Evolutionary conservation across 2,329 filamentous ascomycete species (phyloP).

Genomic region (Orbilia javanica): DNA sequence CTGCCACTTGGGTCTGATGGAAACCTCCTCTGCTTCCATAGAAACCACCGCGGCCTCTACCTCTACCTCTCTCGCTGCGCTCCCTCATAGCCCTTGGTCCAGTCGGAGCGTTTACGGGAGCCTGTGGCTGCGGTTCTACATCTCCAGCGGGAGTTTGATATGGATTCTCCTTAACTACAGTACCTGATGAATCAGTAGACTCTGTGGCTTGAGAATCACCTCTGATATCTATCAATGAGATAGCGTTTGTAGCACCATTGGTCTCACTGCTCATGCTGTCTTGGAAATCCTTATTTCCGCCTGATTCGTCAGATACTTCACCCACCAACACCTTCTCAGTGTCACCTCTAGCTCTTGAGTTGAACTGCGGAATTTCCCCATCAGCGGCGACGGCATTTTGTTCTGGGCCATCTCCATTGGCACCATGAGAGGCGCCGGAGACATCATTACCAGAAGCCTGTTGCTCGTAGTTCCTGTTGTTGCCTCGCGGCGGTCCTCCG

Average conservation of each 20-base stretch:
- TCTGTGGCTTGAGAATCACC: constrained; percentile 42
- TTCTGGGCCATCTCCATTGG: constrained; percentile 47
- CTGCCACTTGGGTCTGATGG: constrained; percentile 52
- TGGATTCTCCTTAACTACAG: constrained; percentile 62
- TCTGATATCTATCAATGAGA: constrained; percentile 56
- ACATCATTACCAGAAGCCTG: constrained; percentile 51
- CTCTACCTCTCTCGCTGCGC: constrained; percentile 66
- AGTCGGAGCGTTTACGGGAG: constrained; percentile 82
- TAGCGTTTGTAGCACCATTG: constrained; percentile 58
- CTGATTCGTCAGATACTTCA: constrained; percentile 39
- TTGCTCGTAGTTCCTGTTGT: constrained; percentile 52
- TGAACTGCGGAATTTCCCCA: constrained; percentile 46
- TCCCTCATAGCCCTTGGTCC: constrained; percentile 95
- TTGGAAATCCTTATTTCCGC: constrained; percentile 45
- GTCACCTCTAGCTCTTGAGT: constrained; percentile 36
- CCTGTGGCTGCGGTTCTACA: constrained; percentile 63
- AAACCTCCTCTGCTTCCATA: constrained; percentile 59
- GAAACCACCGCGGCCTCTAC: constrained; percentile 52
- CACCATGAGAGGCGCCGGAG: constrained; percentile 33
- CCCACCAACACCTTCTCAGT: constrained; percentile 50
- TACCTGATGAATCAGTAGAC: constrained; percentile 52
- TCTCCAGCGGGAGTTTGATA: constrained; percentile 61
- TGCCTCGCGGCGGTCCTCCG: constrained; percentile 49
- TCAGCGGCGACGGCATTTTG: constrained; percentile 15
- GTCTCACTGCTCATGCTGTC: constrained; percentile 57